A percentile compares a stretch with the other conserved stretches of the same genome.
These are phyloP conservation scores for Boletus subparvulus DNA, from an alignment of 768 basidiomycete genomes.

Conservation along the genomic window DNA sequence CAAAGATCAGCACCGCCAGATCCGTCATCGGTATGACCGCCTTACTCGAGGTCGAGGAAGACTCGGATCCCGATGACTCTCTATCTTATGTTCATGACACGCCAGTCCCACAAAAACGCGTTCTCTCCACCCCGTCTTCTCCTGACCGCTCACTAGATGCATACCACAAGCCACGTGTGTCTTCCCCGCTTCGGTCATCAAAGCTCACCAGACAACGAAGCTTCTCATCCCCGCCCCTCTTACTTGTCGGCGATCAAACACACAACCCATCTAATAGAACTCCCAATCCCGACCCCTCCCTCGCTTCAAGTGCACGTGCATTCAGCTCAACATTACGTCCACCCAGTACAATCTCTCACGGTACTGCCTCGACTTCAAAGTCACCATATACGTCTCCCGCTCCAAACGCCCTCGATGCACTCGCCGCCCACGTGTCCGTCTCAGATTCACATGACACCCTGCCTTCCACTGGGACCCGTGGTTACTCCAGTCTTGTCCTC, in stretches of 20 bases:
- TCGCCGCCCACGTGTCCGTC: slow-evolving; percentile 31
- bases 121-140: slow-evolving; percentile 9
- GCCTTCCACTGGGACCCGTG: slow-evolving; percentile 55
- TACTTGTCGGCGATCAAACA: slow-evolving; percentile 5
- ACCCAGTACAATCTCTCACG: slow-evolving; percentile 11
- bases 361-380: slow-evolving; percentile 26
- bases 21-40: slow-evolving; percentile 55
- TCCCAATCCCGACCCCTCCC: slow-evolving; percentile 1
- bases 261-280: background rate
- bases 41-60: slow-evolving; percentile 54
- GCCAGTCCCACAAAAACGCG: slow-evolving; percentile 17
- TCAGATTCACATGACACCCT: slow-evolving; percentile 25
- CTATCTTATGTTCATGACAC: slow-evolving; percentile 4
- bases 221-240: slow-evolving; percentile 29
- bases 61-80: slow-evolving; percentile 27
- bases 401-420: slow-evolving; percentile 31
- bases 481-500: slow-evolving; percentile 53
- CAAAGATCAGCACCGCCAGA: slow-evolving; percentile 37
- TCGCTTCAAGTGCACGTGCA: slow-evolving; percentile 8
- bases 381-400: slow-evolving; percentile 33
- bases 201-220: slow-evolving; percentile 32
- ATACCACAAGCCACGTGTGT: slow-evolving; percentile 21
- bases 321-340: slow-evolving; percentile 14
- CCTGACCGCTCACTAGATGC: slow-evolving; percentile 9
- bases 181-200: slow-evolving; percentile 24